phyloP scores from a whole-genome alignment of 129 eudicot genomes.

The Flaveria robusta region DNA sequence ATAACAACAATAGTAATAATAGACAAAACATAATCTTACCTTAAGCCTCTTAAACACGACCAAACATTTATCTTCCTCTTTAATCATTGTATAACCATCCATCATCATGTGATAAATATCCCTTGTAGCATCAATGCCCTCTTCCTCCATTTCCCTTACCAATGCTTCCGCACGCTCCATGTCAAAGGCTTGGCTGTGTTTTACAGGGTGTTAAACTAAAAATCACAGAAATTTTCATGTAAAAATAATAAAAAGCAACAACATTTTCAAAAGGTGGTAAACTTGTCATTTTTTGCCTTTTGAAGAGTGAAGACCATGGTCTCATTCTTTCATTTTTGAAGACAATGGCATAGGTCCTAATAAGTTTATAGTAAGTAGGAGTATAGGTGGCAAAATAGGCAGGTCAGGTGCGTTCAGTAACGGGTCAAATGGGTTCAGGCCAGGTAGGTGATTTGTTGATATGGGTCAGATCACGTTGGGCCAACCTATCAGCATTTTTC shows the following conservation, averaged over 20 bases:
- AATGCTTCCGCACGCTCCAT: slow-evolving; percentile 88
- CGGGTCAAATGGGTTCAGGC: slow-evolving; percentile 5
- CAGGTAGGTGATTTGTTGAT: not conserved
- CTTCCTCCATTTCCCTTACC: slow-evolving; percentile 98
- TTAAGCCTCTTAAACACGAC: slow-evolving; percentile 80
- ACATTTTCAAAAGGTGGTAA: slow-evolving; percentile 9
- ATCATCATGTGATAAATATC: slow-evolving; percentile 95
- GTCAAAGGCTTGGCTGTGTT: slow-evolving; percentile 61
- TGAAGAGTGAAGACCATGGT: not conserved
- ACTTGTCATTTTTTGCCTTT: slow-evolving; percentile 9
- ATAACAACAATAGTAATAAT: not conserved
- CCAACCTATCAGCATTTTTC: not conserved
- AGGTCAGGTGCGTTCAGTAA: not conserved
- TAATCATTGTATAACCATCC: slow-evolving; percentile 93
- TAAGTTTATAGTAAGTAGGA: not conserved
- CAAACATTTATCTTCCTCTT: slow-evolving; percentile 82
- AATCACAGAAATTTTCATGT: not conserved
- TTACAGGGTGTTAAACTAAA: slow-evolving; percentile 6
- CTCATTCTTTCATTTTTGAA: not conserved
- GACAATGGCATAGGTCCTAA: not conserved
- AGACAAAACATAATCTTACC: slow-evolving; percentile 37
- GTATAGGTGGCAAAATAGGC: not conserved
- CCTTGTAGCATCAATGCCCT: slow-evolving; percentile 88
- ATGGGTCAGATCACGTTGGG: not conserved
- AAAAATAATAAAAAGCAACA: not conserved